Percentiles rank a stretch among this genome's conserved stretches.
Evolutionary conservation across 257 asterid species (phyloP).

Genomic region (Scutellaria baicalensis): DNA sequence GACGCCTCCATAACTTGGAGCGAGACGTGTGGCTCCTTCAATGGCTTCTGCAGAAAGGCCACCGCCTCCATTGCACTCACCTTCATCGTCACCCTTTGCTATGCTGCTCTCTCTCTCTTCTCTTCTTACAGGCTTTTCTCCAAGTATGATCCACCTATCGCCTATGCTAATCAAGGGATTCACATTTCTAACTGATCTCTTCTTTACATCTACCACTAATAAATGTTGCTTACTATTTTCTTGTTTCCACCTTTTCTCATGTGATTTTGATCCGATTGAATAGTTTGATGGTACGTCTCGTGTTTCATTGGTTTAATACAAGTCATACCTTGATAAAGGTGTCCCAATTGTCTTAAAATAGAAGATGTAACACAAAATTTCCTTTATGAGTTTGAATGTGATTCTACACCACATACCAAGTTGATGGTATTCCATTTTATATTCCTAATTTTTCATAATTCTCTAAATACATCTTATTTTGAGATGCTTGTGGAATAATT

Average conservation of each 20-base stretch:
- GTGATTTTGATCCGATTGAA: too few relatives aligned
- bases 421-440: background rate
- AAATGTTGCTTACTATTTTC: background rate
- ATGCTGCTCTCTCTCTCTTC: slow-evolving; percentile 58
- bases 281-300: too few relatives aligned
- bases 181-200: slow-evolving; percentile 29
- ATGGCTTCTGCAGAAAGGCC: slow-evolving; percentile 71
- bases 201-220: background rate
- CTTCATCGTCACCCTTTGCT: slow-evolving; percentile 57
- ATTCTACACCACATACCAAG: background rate
- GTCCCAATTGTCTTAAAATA: too few relatives aligned
- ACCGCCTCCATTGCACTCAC: slow-evolving; percentile 57
- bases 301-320: too few relatives aligned
- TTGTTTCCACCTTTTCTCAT: background rate
- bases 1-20: slow-evolving; percentile 61
- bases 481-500: too few relatives aligned
- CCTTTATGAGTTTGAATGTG: background rate
- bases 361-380: too few relatives aligned
- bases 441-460: too few relatives aligned
- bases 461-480: too few relatives aligned
- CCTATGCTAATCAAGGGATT: slow-evolving; percentile 34
- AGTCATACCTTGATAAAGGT: too few relatives aligned
- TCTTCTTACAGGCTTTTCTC: slow-evolving; percentile 79
- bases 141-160: slow-evolving; percentile 74
- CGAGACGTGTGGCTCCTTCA: slow-evolving; percentile 55